These are phyloP conservation scores for Coemansia sp. DNA, from an alignment of 192 early-diverging fungal species.

Conservation along the genomic window DNA sequence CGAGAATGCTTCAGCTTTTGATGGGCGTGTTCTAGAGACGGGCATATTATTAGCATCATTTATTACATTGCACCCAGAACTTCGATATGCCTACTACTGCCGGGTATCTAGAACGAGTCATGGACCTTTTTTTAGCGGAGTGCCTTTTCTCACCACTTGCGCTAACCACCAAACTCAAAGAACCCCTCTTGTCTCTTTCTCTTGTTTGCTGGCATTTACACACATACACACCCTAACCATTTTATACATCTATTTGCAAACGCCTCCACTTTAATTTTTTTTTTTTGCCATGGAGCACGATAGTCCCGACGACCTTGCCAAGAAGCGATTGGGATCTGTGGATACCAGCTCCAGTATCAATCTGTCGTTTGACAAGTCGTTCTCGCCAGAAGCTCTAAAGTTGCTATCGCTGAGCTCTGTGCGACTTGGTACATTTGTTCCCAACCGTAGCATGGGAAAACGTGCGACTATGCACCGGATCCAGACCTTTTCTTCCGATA, in stretches of 20 bases:
- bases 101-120: background rate
- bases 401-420: background rate
- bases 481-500: conserved; percentile 16
- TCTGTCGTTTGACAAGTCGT: conserved; percentile 32
- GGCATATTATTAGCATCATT: background rate
- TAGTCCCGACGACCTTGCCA: conserved; percentile 9
- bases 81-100: background rate
- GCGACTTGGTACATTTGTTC: conserved; percentile 7
- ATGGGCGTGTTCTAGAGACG: background rate
- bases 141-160: background rate
- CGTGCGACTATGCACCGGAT: conserved; percentile 9
- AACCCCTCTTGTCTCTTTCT: background rate
- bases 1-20: conserved; percentile 1
- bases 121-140: background rate
- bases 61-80: background rate
- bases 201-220: background rate
- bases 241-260: background rate
- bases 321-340: conserved; percentile 21
- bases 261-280: background rate
- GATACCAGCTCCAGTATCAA: conserved; percentile 42
- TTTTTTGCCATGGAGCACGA: conserved; percentile 5
- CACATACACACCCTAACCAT: background rate
- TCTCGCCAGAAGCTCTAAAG: conserved; percentile 3
- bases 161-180: background rate
- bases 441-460: background rate